Evolutionary conservation across 2,329 filamentous ascomycete genomes (phyloP).

Genomic region (Fusarium zealandicum): DNA sequence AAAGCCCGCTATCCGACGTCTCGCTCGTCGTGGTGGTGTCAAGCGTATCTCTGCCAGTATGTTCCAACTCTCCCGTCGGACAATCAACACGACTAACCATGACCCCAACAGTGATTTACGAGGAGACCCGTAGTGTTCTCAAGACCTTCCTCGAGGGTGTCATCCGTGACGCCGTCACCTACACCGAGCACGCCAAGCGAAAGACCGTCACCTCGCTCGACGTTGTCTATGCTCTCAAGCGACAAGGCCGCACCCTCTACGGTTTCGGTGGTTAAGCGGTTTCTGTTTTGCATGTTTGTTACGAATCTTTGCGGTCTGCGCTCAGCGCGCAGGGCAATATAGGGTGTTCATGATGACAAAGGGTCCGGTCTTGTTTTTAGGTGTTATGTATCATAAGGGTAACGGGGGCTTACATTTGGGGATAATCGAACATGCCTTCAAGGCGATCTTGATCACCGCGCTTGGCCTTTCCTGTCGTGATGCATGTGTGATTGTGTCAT

Average conservation of each 20-base stretch:
- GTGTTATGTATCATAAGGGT: slow-evolving; percentile 56
- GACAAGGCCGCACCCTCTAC: slow-evolving; percentile 80
- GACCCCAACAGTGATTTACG: slow-evolving; percentile 70
- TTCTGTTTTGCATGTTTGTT: slow-evolving; percentile 45
- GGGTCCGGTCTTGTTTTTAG: slow-evolving; percentile 52
- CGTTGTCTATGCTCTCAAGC: slow-evolving; percentile 72
- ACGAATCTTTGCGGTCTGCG: slow-evolving; percentile 44
- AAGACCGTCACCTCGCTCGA: slow-evolving; percentile 78
- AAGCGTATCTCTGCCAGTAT: slow-evolving; percentile 98
- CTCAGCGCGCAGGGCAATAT: slow-evolving; percentile 33
- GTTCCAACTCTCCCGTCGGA: slow-evolving; percentile 68
- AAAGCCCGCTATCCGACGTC: slow-evolving; percentile 98
- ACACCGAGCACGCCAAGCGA: slow-evolving; percentile 82
- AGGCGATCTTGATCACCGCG: slow-evolving; percentile 37
- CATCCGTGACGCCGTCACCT: slow-evolving; percentile 79
- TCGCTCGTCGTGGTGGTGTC: slow-evolving; percentile 98
- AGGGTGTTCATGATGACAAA: slow-evolving; percentile 53
- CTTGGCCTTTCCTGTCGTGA: no score
- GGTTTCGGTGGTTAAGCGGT: slow-evolving; percentile 82
- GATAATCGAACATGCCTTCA: slow-evolving; percentile 44
- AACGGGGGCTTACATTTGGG: slow-evolving; percentile 48
- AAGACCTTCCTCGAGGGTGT: slow-evolving; percentile 81
- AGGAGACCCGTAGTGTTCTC: slow-evolving; percentile 78
- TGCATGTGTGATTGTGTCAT: no score
- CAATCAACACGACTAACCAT: slow-evolving; percentile 76